Evolutionary conservation across 192 early-diverging fungal species (phyloP).

Genomic region (Lobulomyces angularis): DNA sequence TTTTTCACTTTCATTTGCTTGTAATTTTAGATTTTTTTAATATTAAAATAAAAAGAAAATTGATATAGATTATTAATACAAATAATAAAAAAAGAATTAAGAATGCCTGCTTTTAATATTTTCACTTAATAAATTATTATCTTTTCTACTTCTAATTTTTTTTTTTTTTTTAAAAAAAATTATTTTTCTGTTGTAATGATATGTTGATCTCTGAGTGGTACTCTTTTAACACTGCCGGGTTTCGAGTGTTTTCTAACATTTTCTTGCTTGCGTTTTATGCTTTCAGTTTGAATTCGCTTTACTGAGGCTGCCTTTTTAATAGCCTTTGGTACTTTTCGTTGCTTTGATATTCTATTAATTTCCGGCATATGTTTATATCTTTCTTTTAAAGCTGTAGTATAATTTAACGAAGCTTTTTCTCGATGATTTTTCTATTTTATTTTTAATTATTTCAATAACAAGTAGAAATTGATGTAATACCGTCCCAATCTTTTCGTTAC

Average conservation of each 20-base stretch:
- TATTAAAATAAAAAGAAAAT: too few relatives aligned
- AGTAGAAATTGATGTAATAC: constrained; percentile 17
- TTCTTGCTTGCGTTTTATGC: constrained; percentile 77
- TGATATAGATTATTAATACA: too few relatives aligned
- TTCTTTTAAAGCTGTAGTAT: constrained; percentile 80
- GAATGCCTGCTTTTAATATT: too few relatives aligned
- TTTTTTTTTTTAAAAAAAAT: too few relatives aligned
- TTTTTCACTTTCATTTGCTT: too few relatives aligned
- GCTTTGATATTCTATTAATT: constrained; percentile 68
- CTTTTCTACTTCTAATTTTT: too few relatives aligned
- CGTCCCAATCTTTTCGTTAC: constrained; percentile 72
- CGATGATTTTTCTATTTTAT: constrained; percentile 30
- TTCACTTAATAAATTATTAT: too few relatives aligned
- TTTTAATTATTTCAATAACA: neutral
- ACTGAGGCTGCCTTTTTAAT: constrained; percentile 68
- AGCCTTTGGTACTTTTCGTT: constrained; percentile 72
- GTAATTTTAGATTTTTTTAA: too few relatives aligned
- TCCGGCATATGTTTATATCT: constrained; percentile 85
- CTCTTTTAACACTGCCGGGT: constrained; percentile 33
- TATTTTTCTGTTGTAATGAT: too few relatives aligned
- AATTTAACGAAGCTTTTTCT: constrained; percentile 66
- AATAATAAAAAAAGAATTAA: too few relatives aligned
- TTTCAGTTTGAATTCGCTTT: constrained; percentile 70
- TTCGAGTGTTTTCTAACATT: constrained; percentile 79
- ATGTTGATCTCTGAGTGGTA: too few relatives aligned